A percentile compares a stretch with the other conserved stretches of the same genome.
These are phyloP conservation scores for Flaveria robusta DNA, from an alignment of 129 eudicot genomes.

Conservation along the genomic window DNA sequence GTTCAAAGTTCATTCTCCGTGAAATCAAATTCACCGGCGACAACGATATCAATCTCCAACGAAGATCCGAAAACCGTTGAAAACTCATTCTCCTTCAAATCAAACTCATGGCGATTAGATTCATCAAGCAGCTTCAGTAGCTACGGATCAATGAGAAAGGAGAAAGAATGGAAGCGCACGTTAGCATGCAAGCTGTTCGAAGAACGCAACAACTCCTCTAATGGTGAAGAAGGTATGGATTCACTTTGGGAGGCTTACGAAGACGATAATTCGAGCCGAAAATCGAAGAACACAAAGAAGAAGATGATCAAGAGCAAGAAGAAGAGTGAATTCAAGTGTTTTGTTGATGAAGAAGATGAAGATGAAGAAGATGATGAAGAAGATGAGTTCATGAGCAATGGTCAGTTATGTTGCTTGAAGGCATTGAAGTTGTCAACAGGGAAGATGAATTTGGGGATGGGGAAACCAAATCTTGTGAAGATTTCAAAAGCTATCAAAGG, in stretches of 20 bases:
- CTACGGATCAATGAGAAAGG: constrained; percentile 90
- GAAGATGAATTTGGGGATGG: constrained; percentile 93
- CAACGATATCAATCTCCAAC: too few relatives aligned
- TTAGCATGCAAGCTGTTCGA: constrained; percentile 83
- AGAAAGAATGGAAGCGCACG: constrained; percentile 90
- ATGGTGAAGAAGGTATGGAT: constrained; percentile 86
- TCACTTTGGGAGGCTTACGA: constrained; percentile 86
- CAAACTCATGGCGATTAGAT: constrained; percentile 22
- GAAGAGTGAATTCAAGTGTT: constrained; percentile 32
- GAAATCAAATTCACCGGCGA: constrained; percentile 17
- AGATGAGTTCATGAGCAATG: constrained; percentile 46
- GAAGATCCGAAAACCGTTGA: constrained; percentile 9
- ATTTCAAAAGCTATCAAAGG: constrained; percentile 83
- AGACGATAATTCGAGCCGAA: constrained; percentile 35
- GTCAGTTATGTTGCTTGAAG: constrained; percentile 76
- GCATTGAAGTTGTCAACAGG: constrained; percentile 86
- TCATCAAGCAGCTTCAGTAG: constrained; percentile 43
- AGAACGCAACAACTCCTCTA: constrained; percentile 54
- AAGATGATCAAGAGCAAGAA: constrained; percentile 30
- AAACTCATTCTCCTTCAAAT: not conserved
- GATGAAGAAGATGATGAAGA: constrained; percentile 51
- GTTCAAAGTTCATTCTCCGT: not conserved
- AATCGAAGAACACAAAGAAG: constrained; percentile 33
- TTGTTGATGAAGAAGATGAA: constrained; percentile 33
- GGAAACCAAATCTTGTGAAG: constrained; percentile 75